Conservation (phyloP, 108 stramenopile species). For the Discostella stelligeroides region DNA sequence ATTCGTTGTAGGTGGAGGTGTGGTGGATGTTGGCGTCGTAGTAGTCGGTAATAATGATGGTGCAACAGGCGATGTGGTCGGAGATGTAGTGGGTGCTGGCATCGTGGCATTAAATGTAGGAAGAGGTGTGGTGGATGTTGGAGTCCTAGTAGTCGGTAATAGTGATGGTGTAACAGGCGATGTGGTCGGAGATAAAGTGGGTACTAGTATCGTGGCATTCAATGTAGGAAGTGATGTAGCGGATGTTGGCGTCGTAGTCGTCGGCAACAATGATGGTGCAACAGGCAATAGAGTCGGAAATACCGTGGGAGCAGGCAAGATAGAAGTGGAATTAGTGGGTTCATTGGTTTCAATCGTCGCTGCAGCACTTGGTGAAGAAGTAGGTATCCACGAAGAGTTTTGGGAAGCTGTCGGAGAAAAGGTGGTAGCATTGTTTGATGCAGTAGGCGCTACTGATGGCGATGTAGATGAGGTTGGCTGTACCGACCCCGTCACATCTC, state of each 20-base stretch:
- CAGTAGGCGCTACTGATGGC: neutral
- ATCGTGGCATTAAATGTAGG: neutral
- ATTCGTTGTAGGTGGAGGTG: neutral
- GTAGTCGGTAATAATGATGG: neutral
- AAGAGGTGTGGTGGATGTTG: neutral
- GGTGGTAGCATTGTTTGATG: constrained; percentile 1
- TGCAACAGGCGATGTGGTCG: too few species aligned
- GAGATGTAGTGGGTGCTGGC: neutral
- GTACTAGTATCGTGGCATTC: neutral
- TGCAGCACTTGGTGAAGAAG: neutral
- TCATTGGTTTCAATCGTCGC: too few species aligned
- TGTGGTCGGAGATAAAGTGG: neutral
- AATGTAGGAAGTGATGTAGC: neutral
- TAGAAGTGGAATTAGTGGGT: neutral
- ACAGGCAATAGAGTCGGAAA: too few species aligned
- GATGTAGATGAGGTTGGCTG: too few species aligned
- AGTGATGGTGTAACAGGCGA: neutral
- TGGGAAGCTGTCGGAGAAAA: neutral
- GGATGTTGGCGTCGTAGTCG: neutral
- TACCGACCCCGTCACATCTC: neutral
- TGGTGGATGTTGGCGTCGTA: neutral
- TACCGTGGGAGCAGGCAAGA: neutral
- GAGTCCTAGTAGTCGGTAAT: too few species aligned
- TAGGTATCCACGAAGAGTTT: neutral
- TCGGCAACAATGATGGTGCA: neutral